Percentiles rank a stretch among this genome's conserved stretches.
Conservation (phyloP, 1,284 basidiomycete genomes). For the Sporisorium graminicola region DNA sequence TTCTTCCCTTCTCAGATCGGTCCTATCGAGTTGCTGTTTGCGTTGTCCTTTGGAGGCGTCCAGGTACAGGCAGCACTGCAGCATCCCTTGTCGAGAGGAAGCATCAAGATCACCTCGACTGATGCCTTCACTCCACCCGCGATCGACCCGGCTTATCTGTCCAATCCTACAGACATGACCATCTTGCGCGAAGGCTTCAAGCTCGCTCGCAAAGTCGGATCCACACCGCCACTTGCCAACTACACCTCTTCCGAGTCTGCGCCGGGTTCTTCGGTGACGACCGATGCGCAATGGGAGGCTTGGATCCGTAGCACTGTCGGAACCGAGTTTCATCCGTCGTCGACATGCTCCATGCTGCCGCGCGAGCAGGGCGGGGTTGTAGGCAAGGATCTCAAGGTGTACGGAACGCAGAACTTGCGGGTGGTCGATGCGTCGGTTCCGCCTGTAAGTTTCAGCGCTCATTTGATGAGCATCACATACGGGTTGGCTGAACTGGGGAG, state of each 20-base stretch:
- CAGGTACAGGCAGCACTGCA: constrained; percentile 78
- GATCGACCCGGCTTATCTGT: constrained; percentile 77
- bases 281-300: constrained; percentile 73
- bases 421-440: constrained; percentile 59
- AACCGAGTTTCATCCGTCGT: constrained; percentile 74
- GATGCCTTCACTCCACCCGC: constrained; percentile 75
- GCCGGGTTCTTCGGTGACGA: constrained; percentile 49
- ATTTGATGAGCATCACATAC: constrained; percentile 76
- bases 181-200: constrained; percentile 77
- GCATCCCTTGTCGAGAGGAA: constrained; percentile 75
- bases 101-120: constrained; percentile 73
- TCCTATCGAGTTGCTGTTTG: constrained; percentile 56
- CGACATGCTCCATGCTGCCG: constrained; percentile 60
- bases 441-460: constrained; percentile 67
- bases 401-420: constrained; percentile 58
- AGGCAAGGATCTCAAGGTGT: constrained; percentile 53
- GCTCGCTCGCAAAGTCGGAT: constrained; percentile 73
- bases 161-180: constrained; percentile 71
- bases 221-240: constrained; percentile 31
- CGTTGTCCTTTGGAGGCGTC: constrained; percentile 48
- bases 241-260: constrained; percentile 29
- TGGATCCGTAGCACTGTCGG: constrained; percentile 71
- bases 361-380: constrained; percentile 62
- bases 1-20: constrained; percentile 65
- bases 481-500: constrained; percentile 71